phyloP scores from a whole-genome alignment of 2,329 filamentous ascomycete species.

The Aspergillus sp. region DNA sequence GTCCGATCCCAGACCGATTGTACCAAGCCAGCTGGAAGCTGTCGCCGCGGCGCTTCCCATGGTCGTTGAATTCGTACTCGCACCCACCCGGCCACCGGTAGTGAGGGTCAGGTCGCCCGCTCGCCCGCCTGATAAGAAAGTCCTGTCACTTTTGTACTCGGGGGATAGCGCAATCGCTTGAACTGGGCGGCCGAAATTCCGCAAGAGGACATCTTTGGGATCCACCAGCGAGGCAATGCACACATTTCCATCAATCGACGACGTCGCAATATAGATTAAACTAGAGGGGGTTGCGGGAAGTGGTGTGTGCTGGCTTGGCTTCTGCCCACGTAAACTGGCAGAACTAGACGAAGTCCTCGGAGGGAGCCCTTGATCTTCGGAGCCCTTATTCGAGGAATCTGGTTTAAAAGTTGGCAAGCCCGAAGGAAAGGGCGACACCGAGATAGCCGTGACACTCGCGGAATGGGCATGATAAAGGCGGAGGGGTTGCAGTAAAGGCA shows the following conservation, averaged over 20 bases:
- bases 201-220: slow-evolving; percentile 76
- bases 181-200: slow-evolving; percentile 88
- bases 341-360: slow-evolving; percentile 19
- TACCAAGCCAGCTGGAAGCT: slow-evolving; percentile 83
- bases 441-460: slow-evolving; percentile 80
- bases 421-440: slow-evolving; percentile 76
- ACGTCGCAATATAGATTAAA: slow-evolving; percentile 84
- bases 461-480: slow-evolving; percentile 87
- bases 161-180: slow-evolving; percentile 91
- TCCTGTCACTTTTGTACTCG: slow-evolving; percentile 80
- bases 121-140: slow-evolving; percentile 82
- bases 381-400: slow-evolving; percentile 26
- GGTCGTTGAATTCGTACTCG: slow-evolving; percentile 75
- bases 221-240: slow-evolving; percentile 84
- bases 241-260: slow-evolving; percentile 91
- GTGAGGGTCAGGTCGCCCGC: slow-evolving; percentile 84
- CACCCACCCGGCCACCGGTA: slow-evolving; percentile 65
- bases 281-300: slow-evolving; percentile 74
- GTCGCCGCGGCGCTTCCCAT: slow-evolving; percentile 63
- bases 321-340: slow-evolving; percentile 23
- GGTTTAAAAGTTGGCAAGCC: slow-evolving; percentile 39
- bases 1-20: slow-evolving; percentile 69
- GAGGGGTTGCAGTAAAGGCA: slow-evolving; percentile 71
- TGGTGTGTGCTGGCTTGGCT: slow-evolving; percentile 10
- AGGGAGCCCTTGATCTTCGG: slow-evolving; percentile 17